Percentiles rank a stretch among this genome's conserved stretches.
phyloP scores from a whole-genome alignment of 768 basidiomycete genomes.

The Suillus subalutaceus region DNA sequence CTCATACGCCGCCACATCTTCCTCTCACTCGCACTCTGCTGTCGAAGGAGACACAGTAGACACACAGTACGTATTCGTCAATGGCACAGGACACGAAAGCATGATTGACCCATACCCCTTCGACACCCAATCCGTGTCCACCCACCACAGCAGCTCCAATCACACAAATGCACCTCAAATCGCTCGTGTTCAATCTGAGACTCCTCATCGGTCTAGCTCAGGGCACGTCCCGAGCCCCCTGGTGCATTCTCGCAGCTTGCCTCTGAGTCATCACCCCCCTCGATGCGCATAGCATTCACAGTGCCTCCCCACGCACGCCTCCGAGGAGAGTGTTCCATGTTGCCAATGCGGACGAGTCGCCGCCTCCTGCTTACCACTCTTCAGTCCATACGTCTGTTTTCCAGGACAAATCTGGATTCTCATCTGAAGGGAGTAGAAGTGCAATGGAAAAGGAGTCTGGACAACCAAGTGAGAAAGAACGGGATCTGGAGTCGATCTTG shows the following conservation, averaged over 20 bases:
- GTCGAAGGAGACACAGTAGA: neutral
- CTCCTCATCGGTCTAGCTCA: constrained; percentile 9
- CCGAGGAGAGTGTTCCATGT: constrained; percentile 46
- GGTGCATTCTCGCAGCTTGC: constrained; percentile 25
- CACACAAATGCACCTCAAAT: constrained; percentile 28
- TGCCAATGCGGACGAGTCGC: constrained; percentile 42
- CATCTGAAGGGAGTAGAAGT: neutral
- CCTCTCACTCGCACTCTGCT: neutral
- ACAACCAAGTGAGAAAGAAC: neutral
- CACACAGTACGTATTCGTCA: constrained; percentile 29
- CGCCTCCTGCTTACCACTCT: constrained; percentile 51
- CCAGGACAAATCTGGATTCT: constrained; percentile 23
- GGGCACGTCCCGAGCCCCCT: constrained; percentile 27
- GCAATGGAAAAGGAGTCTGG: constrained; percentile 13
- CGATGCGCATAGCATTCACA: constrained; percentile 8
- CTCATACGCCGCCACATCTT: neutral
- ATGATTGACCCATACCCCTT: constrained; percentile 24
- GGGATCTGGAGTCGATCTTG: constrained; percentile 26
- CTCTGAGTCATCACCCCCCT: constrained; percentile 17
- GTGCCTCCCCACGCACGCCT: constrained; percentile 34
- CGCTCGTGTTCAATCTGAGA: constrained; percentile 24
- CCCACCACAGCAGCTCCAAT: constrained; percentile 25
- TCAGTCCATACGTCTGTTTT: constrained; percentile 15
- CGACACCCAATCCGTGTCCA: constrained; percentile 27
- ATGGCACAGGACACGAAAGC: constrained; percentile 23